Conservation (phyloP, 768 basidiomycete species). For the Amanita inopinata region DNA sequence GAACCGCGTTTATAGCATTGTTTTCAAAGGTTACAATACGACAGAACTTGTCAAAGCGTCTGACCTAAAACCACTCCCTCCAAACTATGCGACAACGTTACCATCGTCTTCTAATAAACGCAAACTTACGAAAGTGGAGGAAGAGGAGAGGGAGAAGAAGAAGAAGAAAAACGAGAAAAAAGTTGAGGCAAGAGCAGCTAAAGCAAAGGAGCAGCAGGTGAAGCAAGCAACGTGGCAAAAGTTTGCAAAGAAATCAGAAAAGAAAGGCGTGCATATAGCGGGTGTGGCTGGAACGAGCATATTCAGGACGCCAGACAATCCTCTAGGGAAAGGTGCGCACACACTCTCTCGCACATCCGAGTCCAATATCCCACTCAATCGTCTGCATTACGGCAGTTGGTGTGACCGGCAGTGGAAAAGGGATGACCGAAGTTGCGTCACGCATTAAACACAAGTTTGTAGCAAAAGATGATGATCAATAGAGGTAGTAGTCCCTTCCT, state of each 20-base stretch:
- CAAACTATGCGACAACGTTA: slow-evolving; percentile 37
- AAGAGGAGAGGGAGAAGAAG: slow-evolving; percentile 81
- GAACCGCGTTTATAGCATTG: slow-evolving; percentile 78
- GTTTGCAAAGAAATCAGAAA: slow-evolving; percentile 90
- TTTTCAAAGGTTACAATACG: slow-evolving; percentile 88
- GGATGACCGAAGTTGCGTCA: slow-evolving; percentile 70
- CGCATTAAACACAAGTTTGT: slow-evolving; percentile 73
- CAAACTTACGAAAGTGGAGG: slow-evolving; percentile 70
- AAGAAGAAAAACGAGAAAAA: slow-evolving; percentile 97
- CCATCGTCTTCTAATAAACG: slow-evolving; percentile 53
- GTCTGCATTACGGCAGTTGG: slow-evolving; percentile 56
- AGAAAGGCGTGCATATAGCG: slow-evolving; percentile 87
- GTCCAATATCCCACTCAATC: too few species aligned
- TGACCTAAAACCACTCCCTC: slow-evolving; percentile 62
- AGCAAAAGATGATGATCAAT: slow-evolving; percentile 13
- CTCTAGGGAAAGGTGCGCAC: slow-evolving; percentile 74
- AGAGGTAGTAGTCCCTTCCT: slow-evolving; percentile 19
- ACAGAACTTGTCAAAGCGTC: slow-evolving; percentile 73
- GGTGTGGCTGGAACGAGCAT: slow-evolving; percentile 84
- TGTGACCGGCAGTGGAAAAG: slow-evolving; percentile 85
- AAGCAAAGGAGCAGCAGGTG: slow-evolving; percentile 77
- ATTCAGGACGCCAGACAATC: slow-evolving; percentile 92
- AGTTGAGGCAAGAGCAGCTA: slow-evolving; percentile 69
- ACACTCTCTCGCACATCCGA: too few species aligned
- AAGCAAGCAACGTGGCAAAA: slow-evolving; percentile 91